phyloP scores from a whole-genome alignment of 441 rosid species.

The Bruguiera hainesii region DNA sequence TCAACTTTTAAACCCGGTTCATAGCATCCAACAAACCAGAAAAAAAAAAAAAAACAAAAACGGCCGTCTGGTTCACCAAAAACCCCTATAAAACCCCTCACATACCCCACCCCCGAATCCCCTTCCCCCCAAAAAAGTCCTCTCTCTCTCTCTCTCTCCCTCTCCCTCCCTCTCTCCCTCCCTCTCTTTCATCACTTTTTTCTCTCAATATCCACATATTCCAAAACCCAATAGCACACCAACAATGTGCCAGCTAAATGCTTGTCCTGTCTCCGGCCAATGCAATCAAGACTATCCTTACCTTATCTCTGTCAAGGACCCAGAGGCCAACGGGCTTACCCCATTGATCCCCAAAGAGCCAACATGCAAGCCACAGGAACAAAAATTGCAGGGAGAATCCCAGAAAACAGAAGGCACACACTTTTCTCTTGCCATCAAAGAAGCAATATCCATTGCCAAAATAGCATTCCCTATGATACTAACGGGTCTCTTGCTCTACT shows the following conservation, averaged over 20 bases:
- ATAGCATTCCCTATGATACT: constrained; percentile 73
- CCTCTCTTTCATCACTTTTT: not conserved
- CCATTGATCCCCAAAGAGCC: constrained; percentile 37
- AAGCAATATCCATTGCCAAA: constrained; percentile 50
- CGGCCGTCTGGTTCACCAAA: not conserved
- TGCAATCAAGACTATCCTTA: not conserved
- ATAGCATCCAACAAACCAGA: not conserved
- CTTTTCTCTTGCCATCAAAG: constrained; percentile 38
- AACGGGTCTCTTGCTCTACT: constrained; percentile 73
- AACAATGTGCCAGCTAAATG: constrained; percentile 22
- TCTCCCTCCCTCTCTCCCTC: not conserved
- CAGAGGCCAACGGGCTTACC: constrained; percentile 20
- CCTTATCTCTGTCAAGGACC: not conserved
- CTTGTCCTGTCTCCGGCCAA: not conserved
- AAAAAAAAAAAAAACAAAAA: not conserved
- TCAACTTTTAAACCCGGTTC: too few relatives aligned
- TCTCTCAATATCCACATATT: too few relatives aligned
- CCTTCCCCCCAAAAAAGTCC: not conserved
- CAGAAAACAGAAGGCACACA: constrained; percentile 22
- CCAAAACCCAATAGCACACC: not conserved
- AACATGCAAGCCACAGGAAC: constrained; percentile 11
- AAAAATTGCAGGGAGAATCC: constrained; percentile 18
- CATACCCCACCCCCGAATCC: not conserved
- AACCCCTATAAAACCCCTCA: not conserved
- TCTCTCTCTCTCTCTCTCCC: not conserved